These are phyloP conservation scores for Cercospora brassicicola DNA, from an alignment of 2,329 filamentous ascomycete genomes.

Conservation along the genomic window DNA sequence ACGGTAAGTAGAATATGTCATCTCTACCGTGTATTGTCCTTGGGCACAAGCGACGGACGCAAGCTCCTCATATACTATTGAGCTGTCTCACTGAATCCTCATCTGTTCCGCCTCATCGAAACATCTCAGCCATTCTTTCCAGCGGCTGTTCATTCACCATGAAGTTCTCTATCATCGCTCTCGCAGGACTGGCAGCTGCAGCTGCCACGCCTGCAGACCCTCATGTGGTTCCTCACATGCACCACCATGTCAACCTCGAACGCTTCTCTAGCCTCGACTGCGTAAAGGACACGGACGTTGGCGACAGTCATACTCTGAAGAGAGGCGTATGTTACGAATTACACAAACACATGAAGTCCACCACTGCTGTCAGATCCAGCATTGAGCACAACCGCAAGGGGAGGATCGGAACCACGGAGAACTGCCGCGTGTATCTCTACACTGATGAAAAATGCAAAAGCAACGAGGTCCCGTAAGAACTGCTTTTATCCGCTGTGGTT, in stretches of 20 bases:
- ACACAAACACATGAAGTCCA: not conserved
- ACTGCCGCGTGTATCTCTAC: constrained; percentile 9
- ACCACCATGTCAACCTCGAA: constrained; percentile 9
- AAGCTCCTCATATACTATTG: not conserved
- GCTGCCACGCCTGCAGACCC: not conserved
- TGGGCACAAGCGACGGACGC: not conserved
- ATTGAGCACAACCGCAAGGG: not conserved
- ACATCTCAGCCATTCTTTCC: not conserved
- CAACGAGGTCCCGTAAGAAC: not conserved
- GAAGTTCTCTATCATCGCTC: constrained; percentile 1
- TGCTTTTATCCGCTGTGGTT: not conserved
- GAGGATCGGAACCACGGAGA: not conserved
- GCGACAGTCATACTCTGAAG: not conserved
- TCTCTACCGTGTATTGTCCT: not conserved
- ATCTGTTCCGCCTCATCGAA: not conserved
- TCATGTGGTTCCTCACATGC: not conserved
- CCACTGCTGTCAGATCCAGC: not conserved
- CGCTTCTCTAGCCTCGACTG: not conserved
- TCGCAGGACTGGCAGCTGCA: constrained; percentile 1
- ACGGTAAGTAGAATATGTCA: not conserved
- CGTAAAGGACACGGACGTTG: not conserved
- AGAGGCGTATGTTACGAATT: not conserved
- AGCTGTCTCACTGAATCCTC: not conserved
- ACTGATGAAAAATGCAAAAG: not conserved
- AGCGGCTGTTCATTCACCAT: not conserved